phyloP scores from a whole-genome alignment of 2,329 filamentous ascomycete genomes.

The Colletotrichum gloeosporioides region DNA sequence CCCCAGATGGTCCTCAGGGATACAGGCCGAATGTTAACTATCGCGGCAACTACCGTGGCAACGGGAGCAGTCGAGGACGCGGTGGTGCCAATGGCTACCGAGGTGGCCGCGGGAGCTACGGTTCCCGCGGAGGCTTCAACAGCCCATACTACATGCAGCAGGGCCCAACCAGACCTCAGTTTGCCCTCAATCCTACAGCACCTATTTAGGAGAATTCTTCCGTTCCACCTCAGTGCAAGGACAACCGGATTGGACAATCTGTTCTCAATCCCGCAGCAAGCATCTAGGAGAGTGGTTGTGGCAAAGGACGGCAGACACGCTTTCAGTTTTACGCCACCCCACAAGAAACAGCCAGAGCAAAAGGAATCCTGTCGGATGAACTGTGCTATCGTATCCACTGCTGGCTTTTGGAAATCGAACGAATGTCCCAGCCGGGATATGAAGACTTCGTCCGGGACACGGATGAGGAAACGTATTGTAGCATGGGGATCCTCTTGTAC shows the following conservation, averaged over 20 bases:
- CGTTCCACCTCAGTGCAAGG: not conserved
- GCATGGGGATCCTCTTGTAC: not conserved
- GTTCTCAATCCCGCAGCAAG: not conserved
- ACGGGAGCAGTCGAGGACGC: not conserved
- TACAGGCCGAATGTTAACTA: slow-evolving; percentile 1
- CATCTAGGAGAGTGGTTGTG: not conserved
- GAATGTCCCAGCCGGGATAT: not conserved
- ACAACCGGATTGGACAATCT: not conserved
- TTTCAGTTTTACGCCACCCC: not conserved
- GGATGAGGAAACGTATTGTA: not conserved
- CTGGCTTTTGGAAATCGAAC: not conserved
- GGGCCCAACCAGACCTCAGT: slow-evolving; percentile 1
- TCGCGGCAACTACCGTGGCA: slow-evolving; percentile 5
- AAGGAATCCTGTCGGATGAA: not conserved
- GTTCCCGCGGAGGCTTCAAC: not conserved
- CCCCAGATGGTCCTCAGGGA: slow-evolving; percentile 2
- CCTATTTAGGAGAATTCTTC: not conserved
- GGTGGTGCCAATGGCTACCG: not conserved
- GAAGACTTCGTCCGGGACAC: not conserved
- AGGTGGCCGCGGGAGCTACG: not conserved
- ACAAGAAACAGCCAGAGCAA: not conserved
- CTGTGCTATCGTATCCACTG: not conserved
- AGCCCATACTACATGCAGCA: not conserved
- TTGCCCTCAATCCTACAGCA: not conserved
- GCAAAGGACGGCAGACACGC: not conserved